These are phyloP conservation scores for Dinochytrium kinnereticum DNA, from an alignment of 371 early-diverging fungal species.

Conservation along the genomic window DNA sequence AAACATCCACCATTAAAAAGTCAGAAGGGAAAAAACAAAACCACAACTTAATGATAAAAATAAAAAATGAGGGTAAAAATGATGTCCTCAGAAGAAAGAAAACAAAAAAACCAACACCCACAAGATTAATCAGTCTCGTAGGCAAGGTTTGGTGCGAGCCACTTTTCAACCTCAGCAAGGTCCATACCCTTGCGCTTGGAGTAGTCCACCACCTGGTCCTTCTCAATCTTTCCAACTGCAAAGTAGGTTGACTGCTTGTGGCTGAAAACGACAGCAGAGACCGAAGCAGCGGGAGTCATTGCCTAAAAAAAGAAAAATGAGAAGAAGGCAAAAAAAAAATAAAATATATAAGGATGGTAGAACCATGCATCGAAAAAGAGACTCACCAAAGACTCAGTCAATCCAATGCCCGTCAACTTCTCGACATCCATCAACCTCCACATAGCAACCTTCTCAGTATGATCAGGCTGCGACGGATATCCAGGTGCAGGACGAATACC, in stretches of 20 bases:
- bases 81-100: no score
- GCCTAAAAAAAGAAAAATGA: slow-evolving; percentile 50
- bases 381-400: slow-evolving; percentile 79
- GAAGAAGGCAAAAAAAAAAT: slow-evolving; percentile 11
- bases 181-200: slow-evolving; percentile 75
- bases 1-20: no score
- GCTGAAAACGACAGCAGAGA: slow-evolving; percentile 79
- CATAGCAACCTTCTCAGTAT: slow-evolving; percentile 90
- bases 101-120: no score
- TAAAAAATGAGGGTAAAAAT: no score
- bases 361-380: not conserved
- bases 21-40: no score
- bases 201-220: slow-evolving; percentile 85
- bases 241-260: slow-evolving; percentile 83
- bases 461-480: slow-evolving; percentile 65
- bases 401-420: slow-evolving; percentile 76
- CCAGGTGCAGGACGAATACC: slow-evolving; percentile 93
- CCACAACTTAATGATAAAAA: no score
- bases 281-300: slow-evolving; percentile 90
- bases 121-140: slow-evolving; percentile 67
- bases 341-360: not conserved
- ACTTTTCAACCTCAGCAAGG: slow-evolving; percentile 77
- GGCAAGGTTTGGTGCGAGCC: slow-evolving; percentile 82
- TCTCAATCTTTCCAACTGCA: slow-evolving; percentile 90
- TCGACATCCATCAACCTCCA: slow-evolving; percentile 81